Evolutionary conservation across 495 filamentous ascomycete species (phyloP).

Genomic region (Aspergillus avenaceus): DNA sequence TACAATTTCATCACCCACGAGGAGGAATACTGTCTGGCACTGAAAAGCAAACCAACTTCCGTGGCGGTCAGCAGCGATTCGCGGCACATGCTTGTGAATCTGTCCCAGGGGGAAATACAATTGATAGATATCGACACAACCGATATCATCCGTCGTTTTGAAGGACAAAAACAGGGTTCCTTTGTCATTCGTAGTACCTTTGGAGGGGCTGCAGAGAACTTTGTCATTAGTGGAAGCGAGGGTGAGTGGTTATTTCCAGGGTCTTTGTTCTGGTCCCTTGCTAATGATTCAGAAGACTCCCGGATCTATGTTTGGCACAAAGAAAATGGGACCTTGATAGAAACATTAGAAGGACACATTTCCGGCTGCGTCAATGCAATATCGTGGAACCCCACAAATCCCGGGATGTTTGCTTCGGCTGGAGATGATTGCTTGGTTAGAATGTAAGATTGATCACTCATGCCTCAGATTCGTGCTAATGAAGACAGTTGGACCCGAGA

Average conservation of each 20-base stretch:
- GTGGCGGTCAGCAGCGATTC: slow-evolving; percentile 79
- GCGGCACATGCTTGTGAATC: slow-evolving; percentile 74
- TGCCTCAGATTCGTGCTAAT: slow-evolving; percentile 17
- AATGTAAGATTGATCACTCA: slow-evolving; percentile 55
- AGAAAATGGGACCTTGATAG: slow-evolving; percentile 68
- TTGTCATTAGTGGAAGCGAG: slow-evolving; percentile 88
- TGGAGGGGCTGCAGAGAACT: slow-evolving; percentile 86
- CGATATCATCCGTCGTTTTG: slow-evolving; percentile 66
- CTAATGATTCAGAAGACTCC: slow-evolving; percentile 56
- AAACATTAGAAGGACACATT: slow-evolving; percentile 68
- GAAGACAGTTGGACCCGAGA: slow-evolving; percentile 38
- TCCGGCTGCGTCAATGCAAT: slow-evolving; percentile 83
- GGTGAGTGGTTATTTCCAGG: slow-evolving; percentile 44
- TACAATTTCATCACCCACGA: slow-evolving; percentile 74
- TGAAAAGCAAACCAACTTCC: slow-evolving; percentile 67
- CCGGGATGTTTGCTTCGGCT: slow-evolving; percentile 83
- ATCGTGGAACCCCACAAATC: slow-evolving; percentile 80
- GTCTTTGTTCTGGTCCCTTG: not conserved
- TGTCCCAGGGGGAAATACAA: slow-evolving; percentile 67
- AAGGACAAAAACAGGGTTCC: slow-evolving; percentile 64
- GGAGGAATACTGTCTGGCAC: slow-evolving; percentile 65
- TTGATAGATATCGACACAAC: slow-evolving; percentile 72
- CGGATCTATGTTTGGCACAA: slow-evolving; percentile 88
- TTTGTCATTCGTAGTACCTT: slow-evolving; percentile 79
- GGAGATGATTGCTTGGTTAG: slow-evolving; percentile 83